A percentile compares a stretch with the other conserved stretches of the same genome.
Evolutionary conservation across 352 stramenopile genomes (phyloP).

Genomic region (Phytophthora crassamura): DNA sequence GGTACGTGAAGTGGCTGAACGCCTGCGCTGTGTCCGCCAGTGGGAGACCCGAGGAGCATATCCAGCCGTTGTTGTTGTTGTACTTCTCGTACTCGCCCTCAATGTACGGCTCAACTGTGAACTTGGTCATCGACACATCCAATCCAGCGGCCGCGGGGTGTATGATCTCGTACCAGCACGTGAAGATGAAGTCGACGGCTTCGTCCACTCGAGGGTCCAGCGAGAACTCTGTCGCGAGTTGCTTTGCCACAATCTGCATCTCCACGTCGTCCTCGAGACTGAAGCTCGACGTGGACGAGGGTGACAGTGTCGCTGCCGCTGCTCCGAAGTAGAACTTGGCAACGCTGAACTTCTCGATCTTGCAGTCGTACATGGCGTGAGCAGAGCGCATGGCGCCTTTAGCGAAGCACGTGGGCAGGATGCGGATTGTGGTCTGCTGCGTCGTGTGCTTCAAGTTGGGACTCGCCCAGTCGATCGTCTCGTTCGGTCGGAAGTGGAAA

Average conservation of each 20-base stretch:
- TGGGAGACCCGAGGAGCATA: constrained; percentile 6
- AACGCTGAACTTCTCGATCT: constrained; percentile 35
- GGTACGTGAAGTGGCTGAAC: constrained; percentile 54
- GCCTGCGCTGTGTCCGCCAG: constrained; percentile 41
- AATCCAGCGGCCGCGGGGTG: constrained; percentile 16
- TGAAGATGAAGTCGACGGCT: constrained; percentile 57
- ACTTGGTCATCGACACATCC: constrained; percentile 22
- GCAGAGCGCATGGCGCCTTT: constrained; percentile 46
- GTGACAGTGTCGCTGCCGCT: constrained; percentile 11
- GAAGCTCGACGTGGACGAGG: neutral
- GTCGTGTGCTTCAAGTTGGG: constrained; percentile 41
- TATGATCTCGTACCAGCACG: constrained; percentile 52
- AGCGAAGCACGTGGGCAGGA: constrained; percentile 39
- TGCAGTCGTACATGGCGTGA: constrained; percentile 45
- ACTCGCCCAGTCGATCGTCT: too few species aligned
- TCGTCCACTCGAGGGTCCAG: constrained; percentile 32
- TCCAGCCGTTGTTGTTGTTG: constrained; percentile 54
- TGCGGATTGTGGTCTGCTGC: constrained; percentile 43
- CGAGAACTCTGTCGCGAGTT: constrained; percentile 34
- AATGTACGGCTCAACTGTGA: constrained; percentile 53
- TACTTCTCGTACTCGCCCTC: constrained; percentile 53
- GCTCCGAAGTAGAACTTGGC: constrained; percentile 49
- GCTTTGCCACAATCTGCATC: constrained; percentile 49
- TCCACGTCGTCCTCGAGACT: constrained; percentile 40
- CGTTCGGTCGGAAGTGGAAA: constrained; percentile 36